Conservation (phyloP, 2,329 filamentous ascomycete species). For the Arthrinium phaeospermum region DNA sequence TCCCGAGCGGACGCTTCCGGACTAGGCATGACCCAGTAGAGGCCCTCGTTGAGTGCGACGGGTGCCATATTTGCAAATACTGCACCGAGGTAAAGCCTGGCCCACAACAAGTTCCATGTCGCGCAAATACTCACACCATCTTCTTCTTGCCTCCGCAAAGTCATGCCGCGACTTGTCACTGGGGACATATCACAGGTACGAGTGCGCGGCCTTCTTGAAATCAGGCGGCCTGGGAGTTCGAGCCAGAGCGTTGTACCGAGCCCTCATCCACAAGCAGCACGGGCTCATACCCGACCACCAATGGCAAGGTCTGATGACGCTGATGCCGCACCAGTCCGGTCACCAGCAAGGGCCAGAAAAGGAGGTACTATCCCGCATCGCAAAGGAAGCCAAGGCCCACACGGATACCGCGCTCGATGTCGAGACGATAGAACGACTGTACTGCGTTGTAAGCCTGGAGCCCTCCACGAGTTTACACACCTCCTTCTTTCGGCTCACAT, state of each 20-base stretch:
- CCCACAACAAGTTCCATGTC: neutral
- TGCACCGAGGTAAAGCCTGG: slow-evolving; percentile 18
- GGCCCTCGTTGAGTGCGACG: neutral
- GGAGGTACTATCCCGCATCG: slow-evolving; percentile 23
- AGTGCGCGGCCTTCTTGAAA: slow-evolving; percentile 35
- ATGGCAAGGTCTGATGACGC: slow-evolving; percentile 26
- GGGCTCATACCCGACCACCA: slow-evolving; percentile 27
- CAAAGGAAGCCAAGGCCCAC: slow-evolving; percentile 12
- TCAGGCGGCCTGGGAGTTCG: slow-evolving; percentile 26
- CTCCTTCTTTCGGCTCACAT: slow-evolving; percentile 21
- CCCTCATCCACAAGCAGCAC: slow-evolving; percentile 34
- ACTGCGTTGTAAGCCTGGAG: slow-evolving; percentile 17
- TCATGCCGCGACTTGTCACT: slow-evolving; percentile 38
- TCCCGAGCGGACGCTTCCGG: slow-evolving; percentile 18
- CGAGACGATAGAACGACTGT: slow-evolving; percentile 15
- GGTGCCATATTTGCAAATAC: slow-evolving; percentile 17
- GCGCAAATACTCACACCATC: neutral
- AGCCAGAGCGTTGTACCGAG: slow-evolving; percentile 32
- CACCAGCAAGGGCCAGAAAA: slow-evolving; percentile 23
- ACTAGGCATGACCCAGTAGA: neutral
- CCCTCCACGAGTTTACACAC: neutral
- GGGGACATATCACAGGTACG: slow-evolving; percentile 38
- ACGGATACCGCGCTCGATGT: slow-evolving; percentile 12
- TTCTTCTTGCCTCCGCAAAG: slow-evolving; percentile 25
- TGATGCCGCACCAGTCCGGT: slow-evolving; percentile 36